phyloP scores from a whole-genome alignment of 495 filamentous ascomycete species.

The Cercophora newfieldiana region DNA sequence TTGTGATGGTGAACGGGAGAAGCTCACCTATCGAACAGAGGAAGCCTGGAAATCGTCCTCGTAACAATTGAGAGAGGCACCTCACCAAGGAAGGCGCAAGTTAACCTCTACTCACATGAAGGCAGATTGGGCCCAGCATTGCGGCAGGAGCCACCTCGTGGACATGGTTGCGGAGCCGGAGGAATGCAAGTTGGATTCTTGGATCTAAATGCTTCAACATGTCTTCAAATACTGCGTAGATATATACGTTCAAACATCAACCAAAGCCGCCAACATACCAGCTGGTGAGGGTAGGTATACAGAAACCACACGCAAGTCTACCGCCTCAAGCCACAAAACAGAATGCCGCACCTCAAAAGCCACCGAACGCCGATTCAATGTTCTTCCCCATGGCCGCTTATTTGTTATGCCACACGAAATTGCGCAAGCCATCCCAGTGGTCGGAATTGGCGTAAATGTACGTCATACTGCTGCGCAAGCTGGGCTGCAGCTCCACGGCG shows the following conservation, averaged over 20 bases:
- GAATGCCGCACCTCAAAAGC: background rate
- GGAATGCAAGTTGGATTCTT: background rate
- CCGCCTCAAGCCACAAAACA: background rate
- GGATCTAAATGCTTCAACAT: background rate
- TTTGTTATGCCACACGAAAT: slow-evolving; percentile 82
- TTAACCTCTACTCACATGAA: background rate
- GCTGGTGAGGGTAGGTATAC: background rate
- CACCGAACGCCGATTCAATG: slow-evolving; percentile 17
- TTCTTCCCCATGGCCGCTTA: slow-evolving; percentile 35
- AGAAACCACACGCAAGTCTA: slow-evolving; percentile 3
- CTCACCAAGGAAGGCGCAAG: background rate
- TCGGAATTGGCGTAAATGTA: slow-evolving; percentile 91
- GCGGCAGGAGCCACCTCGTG: background rate
- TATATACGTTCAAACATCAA: background rate
- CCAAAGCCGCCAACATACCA: background rate
- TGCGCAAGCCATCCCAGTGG: slow-evolving; percentile 79
- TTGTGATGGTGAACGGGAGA: background rate
- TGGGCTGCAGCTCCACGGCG: slow-evolving; percentile 83
- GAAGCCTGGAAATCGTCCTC: no score
- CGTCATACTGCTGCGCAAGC: slow-evolving; percentile 92
- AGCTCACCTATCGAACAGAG: background rate
- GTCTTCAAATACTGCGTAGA: background rate
- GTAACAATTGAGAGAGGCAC: background rate
- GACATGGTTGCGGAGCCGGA: background rate
- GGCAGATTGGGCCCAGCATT: background rate